phyloP scores from a whole-genome alignment of 208 protist species.

The Leptomonas seymouri region DNA sequence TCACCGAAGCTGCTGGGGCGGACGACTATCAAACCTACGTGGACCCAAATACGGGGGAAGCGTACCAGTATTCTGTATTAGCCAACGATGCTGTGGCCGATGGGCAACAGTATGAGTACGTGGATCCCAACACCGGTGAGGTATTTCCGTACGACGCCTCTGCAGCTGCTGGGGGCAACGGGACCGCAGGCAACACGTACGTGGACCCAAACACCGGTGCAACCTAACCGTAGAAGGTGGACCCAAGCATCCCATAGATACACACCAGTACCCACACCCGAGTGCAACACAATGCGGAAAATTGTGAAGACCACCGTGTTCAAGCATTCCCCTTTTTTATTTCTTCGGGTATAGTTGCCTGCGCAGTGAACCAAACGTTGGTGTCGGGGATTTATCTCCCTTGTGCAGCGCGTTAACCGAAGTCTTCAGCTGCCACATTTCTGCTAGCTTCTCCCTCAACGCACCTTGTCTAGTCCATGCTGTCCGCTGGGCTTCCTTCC shows the following conservation, averaged over 20 bases:
- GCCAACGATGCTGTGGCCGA: background rate
- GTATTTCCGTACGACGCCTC: constrained; percentile 30
- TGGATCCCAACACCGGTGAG: constrained; percentile 39
- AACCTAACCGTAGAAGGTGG: constrained; percentile 26
- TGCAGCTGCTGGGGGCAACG: background rate
- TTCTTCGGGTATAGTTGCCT: too few species aligned
- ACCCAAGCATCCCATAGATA: constrained; percentile 22
- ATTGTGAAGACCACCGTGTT: background rate
- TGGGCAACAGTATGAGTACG: constrained; percentile 32
- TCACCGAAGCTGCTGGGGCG: background rate
- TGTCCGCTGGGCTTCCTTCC: too few species aligned
- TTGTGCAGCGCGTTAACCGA: too few species aligned
- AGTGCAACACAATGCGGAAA: constrained; percentile 7
- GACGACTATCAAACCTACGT: constrained; percentile 20
- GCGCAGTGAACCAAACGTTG: too few species aligned
- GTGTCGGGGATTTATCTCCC: too few species aligned
- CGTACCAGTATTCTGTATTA: constrained; percentile 22
- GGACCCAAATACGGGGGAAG: constrained; percentile 29
- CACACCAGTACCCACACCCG: constrained; percentile 32
- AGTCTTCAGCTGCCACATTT: too few species aligned
- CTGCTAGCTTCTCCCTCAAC: too few species aligned
- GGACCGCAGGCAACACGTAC: constrained; percentile 13
- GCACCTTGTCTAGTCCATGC: too few species aligned
- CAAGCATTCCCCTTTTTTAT: too few species aligned
- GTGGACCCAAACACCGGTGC: constrained; percentile 33